Conservation (phyloP, 805 yeast genomes). For the Jamesozyma lodderae region DNA sequence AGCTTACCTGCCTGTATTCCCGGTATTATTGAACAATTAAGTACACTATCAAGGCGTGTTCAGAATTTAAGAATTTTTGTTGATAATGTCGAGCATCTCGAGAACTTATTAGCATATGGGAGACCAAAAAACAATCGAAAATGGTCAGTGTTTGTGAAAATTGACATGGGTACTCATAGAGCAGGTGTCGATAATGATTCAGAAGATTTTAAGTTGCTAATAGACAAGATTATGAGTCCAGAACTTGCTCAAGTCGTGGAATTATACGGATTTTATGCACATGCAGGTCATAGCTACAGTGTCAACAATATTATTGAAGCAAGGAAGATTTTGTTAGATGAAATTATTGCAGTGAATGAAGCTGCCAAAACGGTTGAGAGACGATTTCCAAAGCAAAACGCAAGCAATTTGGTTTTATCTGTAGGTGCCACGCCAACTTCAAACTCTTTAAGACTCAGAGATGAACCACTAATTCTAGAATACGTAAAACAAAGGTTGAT, state of each 20-base stretch:
- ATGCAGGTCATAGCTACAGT: conserved; percentile 69
- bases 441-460: conserved; percentile 37
- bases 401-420: conserved; percentile 41
- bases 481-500: conserved; percentile 16
- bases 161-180: conserved; percentile 62
- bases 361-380: conserved; percentile 37
- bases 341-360: conserved; percentile 44
- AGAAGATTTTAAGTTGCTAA: conserved; percentile 30
- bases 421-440: conserved; percentile 82
- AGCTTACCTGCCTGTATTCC: conserved; percentile 52
- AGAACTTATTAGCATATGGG: conserved; percentile 35
- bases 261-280: conserved; percentile 64
- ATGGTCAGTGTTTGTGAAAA: conserved; percentile 61
- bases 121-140: conserved; percentile 12
- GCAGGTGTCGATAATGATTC: conserved; percentile 46
- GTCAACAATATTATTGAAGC: conserved; percentile 41
- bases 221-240: conserved; percentile 28
- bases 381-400: conserved; percentile 25
- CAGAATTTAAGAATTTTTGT: conserved; percentile 46
- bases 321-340: conserved; percentile 41
- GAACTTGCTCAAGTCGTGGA: conserved; percentile 31
- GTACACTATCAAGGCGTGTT: conserved; percentile 34
- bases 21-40: conserved; percentile 40
- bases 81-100: conserved; percentile 51
- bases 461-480: conserved; percentile 6